Percentiles rank a stretch among this genome's conserved stretches.
These are phyloP conservation scores for Zizania latifolia DNA, from an alignment of 176 grass and related monocot genomes.

Conservation along the genomic window DNA sequence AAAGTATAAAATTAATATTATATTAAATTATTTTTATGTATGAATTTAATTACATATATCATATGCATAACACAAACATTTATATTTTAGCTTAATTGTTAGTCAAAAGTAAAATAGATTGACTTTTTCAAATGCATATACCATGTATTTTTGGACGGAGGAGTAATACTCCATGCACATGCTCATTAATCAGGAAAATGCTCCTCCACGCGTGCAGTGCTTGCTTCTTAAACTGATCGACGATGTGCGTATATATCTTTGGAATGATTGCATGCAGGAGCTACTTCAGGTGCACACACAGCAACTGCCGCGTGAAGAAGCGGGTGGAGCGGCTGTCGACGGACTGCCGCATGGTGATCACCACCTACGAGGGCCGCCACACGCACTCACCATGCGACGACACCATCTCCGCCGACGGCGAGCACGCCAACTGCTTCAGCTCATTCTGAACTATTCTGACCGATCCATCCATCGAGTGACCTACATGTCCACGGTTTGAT, in stretches of 20 bases:
- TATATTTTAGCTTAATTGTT: no score
- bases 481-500: neutral
- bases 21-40: no score
- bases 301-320: conserved; percentile 96
- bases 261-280: conserved; percentile 44
- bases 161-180: no score
- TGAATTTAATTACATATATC: no score
- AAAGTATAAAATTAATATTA: no score
- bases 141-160: no score
- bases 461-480: neutral
- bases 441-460: conserved; percentile 47
- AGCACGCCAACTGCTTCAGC: conserved; percentile 64
- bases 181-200: no score
- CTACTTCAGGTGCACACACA: conserved; percentile 95
- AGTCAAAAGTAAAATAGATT: no score
- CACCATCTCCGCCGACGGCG: conserved; percentile 52
- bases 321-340: conserved; percentile 85
- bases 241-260: neutral
- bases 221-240: no score
- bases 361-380: conserved; percentile 92
- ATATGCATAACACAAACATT: no score
- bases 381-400: conserved; percentile 84
- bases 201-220: no score
- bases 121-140: no score
- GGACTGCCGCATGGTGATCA: conserved; percentile 96